Evolutionary conservation across 345 rosid genomes (phyloP).

Genomic region (Eucalyptus cladocalyx): DNA sequence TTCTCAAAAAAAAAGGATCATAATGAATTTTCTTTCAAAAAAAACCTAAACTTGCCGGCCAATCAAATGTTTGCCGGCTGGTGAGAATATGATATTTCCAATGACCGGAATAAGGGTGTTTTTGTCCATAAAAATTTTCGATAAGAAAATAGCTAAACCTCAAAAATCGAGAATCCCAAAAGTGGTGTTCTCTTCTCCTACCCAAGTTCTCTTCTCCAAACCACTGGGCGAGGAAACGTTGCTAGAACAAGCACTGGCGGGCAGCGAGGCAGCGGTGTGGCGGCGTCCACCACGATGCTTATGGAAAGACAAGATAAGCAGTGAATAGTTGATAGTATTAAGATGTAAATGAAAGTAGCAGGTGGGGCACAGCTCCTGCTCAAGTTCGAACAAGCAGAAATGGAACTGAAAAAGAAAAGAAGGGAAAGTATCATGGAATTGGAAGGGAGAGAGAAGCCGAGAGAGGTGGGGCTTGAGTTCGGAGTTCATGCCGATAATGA

Average conservation of each 20-base stretch:
- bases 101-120: background rate
- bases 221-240: background rate
- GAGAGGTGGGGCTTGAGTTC: constrained; percentile 83
- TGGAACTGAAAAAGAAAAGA: background rate
- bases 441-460: constrained; percentile 85
- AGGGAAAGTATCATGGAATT: background rate
- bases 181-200: background rate
- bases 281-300: background rate
- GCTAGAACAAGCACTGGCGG: background rate
- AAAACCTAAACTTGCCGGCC: background rate
- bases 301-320: background rate
- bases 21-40: background rate
- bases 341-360: background rate
- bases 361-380: background rate
- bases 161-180: background rate
- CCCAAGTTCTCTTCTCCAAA: background rate
- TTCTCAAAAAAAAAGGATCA: no score
- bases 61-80: background rate
- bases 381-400: background rate
- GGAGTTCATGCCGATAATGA: constrained; percentile 86
- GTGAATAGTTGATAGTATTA: background rate
- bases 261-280: background rate
- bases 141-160: background rate
- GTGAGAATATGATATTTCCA: background rate
- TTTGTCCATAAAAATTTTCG: background rate